These are phyloP conservation scores for Aphanomyces cochlioides DNA, from an alignment of 352 stramenopile genomes.

Conservation along the genomic window DNA sequence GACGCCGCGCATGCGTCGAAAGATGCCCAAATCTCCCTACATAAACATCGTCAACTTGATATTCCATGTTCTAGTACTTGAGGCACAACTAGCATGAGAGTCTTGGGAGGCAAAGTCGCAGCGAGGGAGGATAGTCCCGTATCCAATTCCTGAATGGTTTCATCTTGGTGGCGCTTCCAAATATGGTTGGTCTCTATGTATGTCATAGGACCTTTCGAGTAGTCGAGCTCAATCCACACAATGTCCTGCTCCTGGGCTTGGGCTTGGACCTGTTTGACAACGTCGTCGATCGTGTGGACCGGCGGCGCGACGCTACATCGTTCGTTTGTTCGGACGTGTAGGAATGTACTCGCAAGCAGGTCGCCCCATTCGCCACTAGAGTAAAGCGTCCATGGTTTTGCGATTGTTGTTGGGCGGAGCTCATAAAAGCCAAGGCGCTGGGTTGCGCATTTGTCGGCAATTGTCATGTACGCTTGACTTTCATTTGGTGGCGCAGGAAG, in stretches of 20 bases:
- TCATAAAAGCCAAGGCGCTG: conserved; percentile 37
- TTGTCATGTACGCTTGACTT: conserved; percentile 55
- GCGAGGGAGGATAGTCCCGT: conserved; percentile 44
- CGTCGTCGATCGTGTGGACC: background rate
- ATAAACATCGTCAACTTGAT: background rate
- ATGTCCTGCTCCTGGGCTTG: conserved; percentile 41
- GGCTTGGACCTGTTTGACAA: background rate
- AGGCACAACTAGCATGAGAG: conserved; percentile 60
- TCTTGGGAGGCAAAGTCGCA: conserved; percentile 44
- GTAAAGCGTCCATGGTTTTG: conserved; percentile 72
- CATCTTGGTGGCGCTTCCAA: conserved; percentile 62
- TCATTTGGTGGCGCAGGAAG: conserved; percentile 48
- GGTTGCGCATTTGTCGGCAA: conserved; percentile 55
- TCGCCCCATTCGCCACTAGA: conserved; percentile 59
- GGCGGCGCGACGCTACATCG: background rate
- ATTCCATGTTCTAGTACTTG: conserved; percentile 36
- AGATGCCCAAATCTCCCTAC: conserved; percentile 54
- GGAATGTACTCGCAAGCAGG: conserved; percentile 4
- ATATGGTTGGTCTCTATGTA: conserved; percentile 58
- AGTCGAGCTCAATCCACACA: conserved; percentile 73
- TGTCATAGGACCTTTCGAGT: conserved; percentile 42
- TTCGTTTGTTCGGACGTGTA: background rate
- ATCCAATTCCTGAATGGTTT: conserved; percentile 51
- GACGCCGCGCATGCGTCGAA: conserved; percentile 70
- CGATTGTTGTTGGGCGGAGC: background rate